These are phyloP conservation scores for Phlegmacium glaucopus DNA, from an alignment of 768 basidiomycete species.

Conservation along the genomic window DNA sequence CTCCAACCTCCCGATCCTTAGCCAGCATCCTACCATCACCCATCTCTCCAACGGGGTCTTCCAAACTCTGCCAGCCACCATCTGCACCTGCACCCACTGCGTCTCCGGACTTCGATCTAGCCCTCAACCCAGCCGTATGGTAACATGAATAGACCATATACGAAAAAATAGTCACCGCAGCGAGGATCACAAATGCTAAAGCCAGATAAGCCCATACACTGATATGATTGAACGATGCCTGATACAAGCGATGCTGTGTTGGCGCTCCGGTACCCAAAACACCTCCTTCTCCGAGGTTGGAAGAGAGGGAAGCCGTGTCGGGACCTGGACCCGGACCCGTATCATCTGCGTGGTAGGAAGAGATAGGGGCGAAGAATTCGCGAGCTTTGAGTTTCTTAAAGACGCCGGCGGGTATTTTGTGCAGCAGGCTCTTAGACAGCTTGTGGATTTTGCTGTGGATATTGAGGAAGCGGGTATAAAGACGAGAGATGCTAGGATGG, in stretches of 20 bases:
- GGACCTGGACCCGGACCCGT: no score
- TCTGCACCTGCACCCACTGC: neutral
- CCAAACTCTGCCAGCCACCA: neutral
- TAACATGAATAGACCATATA: slow-evolving; percentile 24
- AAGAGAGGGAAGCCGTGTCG: no score
- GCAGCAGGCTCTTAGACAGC: no score
- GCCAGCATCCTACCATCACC: slow-evolving; percentile 1
- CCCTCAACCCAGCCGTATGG: slow-evolving; percentile 14
- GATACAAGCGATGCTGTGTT: neutral
- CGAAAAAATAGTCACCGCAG: slow-evolving; percentile 13
- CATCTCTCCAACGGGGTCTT: neutral
- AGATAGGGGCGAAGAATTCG: no score
- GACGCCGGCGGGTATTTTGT: no score
- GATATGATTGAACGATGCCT: slow-evolving; percentile 17
- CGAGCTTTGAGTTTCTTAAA: no score
- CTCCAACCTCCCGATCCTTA: slow-evolving; percentile 2
- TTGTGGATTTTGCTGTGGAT: no score
- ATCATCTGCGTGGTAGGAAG: no score
- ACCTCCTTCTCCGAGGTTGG: no score
- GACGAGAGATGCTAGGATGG: no score
- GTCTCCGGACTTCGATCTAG: neutral
- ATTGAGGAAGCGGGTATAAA: no score
- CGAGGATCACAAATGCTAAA: slow-evolving; percentile 20
- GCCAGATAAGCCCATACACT: slow-evolving; percentile 24
- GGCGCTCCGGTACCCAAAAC: no score